Evolutionary conservation across 257 asterid species (phyloP), one percentile per base, ranked within the genome.

Genomic region (Perilla frutescens): DNA sequence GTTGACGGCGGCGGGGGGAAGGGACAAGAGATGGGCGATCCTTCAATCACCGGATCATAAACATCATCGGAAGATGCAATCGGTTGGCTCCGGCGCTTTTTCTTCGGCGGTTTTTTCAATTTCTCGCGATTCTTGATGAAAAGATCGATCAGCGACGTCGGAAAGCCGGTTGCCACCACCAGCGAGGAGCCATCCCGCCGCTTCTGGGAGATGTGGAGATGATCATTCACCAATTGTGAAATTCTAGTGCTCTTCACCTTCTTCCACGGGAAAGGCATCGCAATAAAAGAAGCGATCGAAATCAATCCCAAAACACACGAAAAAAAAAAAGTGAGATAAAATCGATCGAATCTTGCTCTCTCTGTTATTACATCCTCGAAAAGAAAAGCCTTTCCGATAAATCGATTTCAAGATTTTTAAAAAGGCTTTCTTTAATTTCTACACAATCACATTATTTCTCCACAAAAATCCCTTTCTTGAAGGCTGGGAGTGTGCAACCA

Each of bases 101-200:
- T 85, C 81, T 83, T 84, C 50, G 84, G 74, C 0, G 80, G 41
- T 41, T 68, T 85, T 63, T 70, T 89, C 79, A 88, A 72, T 51
- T 87, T 91, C 13, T 83, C 90, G 8, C 84, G 89, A 62, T 93
- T 86, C 71, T 89, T 93, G 55, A 93, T 86, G 77, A 89, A 84
- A 7, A 91, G 88, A 83, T 93, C 96, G 50, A 93, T 79, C 32
- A 93, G 83, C 32, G 96, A 91, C 6, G 98, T 84, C 0, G 98
- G 96, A 68, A 93, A 93, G 3, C 96, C 94, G 14, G 97, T 89
- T 43, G 87, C 90, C 47, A 93, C 96, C 41, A 88, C 87, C 14
- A 91, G 88, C 12, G 92, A 85, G 10, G 90, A 79, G 1, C 87
- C 92, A 44, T 84, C 92, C 12, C 91, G 87, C 55, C 90, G 87